A percentile compares a stretch with the other conserved stretches of the same genome.
phyloP scores from a whole-genome alignment of 306 rosid species.

The Quercus mongolica region DNA sequence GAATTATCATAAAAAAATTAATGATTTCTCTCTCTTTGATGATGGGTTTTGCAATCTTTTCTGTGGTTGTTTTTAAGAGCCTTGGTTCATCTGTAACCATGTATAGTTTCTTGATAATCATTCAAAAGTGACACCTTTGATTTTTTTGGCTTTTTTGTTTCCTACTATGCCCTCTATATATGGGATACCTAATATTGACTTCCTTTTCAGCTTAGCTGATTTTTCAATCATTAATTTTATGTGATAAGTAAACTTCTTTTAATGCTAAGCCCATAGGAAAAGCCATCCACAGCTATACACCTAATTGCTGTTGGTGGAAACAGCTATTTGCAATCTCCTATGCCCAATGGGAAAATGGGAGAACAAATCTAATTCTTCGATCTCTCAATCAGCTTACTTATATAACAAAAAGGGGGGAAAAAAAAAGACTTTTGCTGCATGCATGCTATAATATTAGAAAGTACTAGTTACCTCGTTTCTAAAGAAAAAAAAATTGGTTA shows the following conservation, averaged over 20 bases:
- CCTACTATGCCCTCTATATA: slow-evolving; percentile 7
- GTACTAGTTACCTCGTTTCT: not conserved
- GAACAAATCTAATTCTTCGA: not conserved
- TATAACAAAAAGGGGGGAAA: not conserved
- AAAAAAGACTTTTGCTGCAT: not conserved
- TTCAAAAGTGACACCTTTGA: slow-evolving; percentile 8
- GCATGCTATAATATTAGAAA: not conserved
- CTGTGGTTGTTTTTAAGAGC: slow-evolving; percentile 3
- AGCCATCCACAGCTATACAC: not conserved
- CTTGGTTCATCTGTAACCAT: slow-evolving; percentile 8
- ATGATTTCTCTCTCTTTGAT: slow-evolving; percentile 11
- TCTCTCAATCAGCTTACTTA: not conserved
- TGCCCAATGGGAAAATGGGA: not conserved
- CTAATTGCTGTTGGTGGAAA: not conserved
- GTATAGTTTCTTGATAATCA: slow-evolving; percentile 15
- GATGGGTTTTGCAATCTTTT: not conserved
- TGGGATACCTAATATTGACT: slow-evolving; percentile 26
- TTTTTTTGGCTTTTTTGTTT: not conserved
- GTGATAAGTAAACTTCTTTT: slow-evolving; percentile 1
- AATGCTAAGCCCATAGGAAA: not conserved
- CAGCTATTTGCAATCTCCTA: not conserved
- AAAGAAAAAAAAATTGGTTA: not conserved
- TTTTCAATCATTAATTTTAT: slow-evolving; percentile 4
- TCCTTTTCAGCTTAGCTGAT: slow-evolving; percentile 10
- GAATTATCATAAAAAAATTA: slow-evolving; percentile 19